A percentile compares a stretch with the other conserved stretches of the same genome.
phyloP scores from a whole-genome alignment of 441 rosid species.

The Erodium trifolium region DNA sequence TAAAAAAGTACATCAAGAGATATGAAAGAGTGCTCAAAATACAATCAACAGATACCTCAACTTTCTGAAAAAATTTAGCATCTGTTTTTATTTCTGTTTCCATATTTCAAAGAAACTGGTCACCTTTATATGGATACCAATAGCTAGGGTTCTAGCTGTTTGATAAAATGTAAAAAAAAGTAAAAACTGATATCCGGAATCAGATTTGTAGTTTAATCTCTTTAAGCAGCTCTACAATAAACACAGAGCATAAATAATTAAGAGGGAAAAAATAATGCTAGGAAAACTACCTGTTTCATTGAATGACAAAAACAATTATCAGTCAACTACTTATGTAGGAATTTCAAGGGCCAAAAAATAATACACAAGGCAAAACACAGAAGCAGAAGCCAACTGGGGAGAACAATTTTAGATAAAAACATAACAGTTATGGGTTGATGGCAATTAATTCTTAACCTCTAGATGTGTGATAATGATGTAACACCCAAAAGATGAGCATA shows the following conservation, averaged over 20 bases:
- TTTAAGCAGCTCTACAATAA: neutral
- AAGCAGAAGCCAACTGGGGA: neutral
- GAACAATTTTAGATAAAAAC: neutral
- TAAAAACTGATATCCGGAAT: neutral
- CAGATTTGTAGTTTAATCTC: neutral
- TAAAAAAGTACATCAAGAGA: neutral
- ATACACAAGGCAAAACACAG: neutral
- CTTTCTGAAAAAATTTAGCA: neutral
- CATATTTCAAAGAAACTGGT: neutral
- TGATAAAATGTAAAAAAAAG: neutral
- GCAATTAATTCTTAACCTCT: neutral
- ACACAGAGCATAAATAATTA: neutral
- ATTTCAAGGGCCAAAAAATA: slow-evolving; percentile 2
- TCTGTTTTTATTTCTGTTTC: neutral
- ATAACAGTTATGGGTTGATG: neutral
- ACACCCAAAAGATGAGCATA: neutral
- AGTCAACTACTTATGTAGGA: slow-evolving; percentile 4
- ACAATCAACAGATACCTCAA: neutral
- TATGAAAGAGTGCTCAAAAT: neutral
- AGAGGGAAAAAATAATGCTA: neutral
- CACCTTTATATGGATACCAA: neutral
- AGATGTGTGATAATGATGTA: neutral
- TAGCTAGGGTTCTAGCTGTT: neutral
- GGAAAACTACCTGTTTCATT: neutral
- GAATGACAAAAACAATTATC: neutral